These are phyloP conservation scores for Evansstolkia leycettana DNA, from an alignment of 495 filamentous ascomycete species.

Conservation along the genomic window DNA sequence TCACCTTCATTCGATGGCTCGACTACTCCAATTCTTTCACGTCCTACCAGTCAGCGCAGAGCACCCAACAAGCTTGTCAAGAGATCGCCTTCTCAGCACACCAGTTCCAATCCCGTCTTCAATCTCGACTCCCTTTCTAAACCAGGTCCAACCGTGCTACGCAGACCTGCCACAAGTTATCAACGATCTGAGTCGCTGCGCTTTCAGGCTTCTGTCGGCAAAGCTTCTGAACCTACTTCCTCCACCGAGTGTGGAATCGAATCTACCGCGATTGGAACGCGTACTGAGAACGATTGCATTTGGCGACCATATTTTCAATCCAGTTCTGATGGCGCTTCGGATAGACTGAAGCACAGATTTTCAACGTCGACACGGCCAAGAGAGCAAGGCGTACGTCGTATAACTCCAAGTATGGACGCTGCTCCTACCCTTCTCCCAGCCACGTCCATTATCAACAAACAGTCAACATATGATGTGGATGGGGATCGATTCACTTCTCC, in stretches of 20 bases:
- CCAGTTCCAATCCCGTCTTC: slow-evolving; percentile 21
- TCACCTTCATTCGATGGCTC: slow-evolving; percentile 62
- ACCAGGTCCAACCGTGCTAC: slow-evolving; percentile 45
- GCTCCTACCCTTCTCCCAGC: slow-evolving; percentile 30
- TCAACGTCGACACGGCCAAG: slow-evolving; percentile 16
- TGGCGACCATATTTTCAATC: slow-evolving; percentile 38
- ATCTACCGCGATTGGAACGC: slow-evolving; percentile 7
- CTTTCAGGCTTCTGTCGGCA: slow-evolving; percentile 24
- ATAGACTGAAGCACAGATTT: slow-evolving; percentile 22
- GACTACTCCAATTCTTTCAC: slow-evolving; percentile 47
- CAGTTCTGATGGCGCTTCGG: slow-evolving; percentile 19
- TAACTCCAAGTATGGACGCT: slow-evolving; percentile 12
- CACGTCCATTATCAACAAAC: slow-evolving; percentile 18
- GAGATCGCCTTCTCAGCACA: slow-evolving; percentile 54
- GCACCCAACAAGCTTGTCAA: slow-evolving; percentile 83
- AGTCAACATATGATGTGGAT: slow-evolving; percentile 1
- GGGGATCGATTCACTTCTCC: slow-evolving; percentile 1
- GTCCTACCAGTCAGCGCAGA: slow-evolving; percentile 31
- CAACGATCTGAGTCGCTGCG: slow-evolving; percentile 65
- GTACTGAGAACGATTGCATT: slow-evolving; percentile 8
- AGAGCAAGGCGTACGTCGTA: slow-evolving; percentile 14
- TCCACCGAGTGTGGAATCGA: slow-evolving; percentile 5
- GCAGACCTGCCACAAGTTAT: slow-evolving; percentile 77
- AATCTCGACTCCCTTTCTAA: slow-evolving; percentile 24
- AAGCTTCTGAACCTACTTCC: slow-evolving; percentile 20